These are phyloP conservation scores for Phialophora expanda DNA, from an alignment of 2,329 filamentous ascomycete genomes.

Conservation along the genomic window DNA sequence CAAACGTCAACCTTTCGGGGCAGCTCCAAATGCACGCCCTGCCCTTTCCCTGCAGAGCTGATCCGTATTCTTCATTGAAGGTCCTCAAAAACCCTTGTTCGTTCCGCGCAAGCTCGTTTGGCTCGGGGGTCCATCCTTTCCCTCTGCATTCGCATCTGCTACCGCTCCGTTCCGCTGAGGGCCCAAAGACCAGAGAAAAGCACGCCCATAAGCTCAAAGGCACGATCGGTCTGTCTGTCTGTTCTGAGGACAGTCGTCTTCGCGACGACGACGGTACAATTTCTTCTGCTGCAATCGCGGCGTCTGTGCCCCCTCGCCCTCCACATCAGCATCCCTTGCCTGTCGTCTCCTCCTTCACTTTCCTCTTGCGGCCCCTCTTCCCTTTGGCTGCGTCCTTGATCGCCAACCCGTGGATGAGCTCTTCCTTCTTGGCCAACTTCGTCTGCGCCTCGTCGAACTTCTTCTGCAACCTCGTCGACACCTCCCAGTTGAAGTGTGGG, in stretches of 20 bases:
- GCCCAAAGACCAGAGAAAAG: not conserved
- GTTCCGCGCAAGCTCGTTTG: not conserved
- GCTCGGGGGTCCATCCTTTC: not conserved
- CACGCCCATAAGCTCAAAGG: not conserved
- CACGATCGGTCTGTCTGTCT: not conserved
- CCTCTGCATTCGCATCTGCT: not conserved
- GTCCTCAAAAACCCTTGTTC: not conserved
- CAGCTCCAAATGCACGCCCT: not conserved
- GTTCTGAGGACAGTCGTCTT: not conserved
- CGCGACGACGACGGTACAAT: not conserved
- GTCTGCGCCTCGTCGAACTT: slow-evolving; percentile 1
- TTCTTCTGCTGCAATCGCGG: not conserved
- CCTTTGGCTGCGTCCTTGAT: not conserved
- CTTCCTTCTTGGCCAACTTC: not conserved
- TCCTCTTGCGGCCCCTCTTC: slow-evolving; percentile 19
- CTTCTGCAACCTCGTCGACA: slow-evolving; percentile 7
- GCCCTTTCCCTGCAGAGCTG: not conserved
- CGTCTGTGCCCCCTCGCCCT: too few relatives aligned
- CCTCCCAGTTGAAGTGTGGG: slow-evolving; percentile 20
- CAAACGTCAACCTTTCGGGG: not conserved
- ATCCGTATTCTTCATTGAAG: not conserved
- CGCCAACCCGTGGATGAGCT: not conserved
- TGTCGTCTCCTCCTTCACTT: not conserved
- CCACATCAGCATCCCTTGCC: not conserved
- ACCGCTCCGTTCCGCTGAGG: too few relatives aligned